Conservation (phyloP, 2,329 filamentous ascomycete species). For the Diaporthe ampelina region DNA sequence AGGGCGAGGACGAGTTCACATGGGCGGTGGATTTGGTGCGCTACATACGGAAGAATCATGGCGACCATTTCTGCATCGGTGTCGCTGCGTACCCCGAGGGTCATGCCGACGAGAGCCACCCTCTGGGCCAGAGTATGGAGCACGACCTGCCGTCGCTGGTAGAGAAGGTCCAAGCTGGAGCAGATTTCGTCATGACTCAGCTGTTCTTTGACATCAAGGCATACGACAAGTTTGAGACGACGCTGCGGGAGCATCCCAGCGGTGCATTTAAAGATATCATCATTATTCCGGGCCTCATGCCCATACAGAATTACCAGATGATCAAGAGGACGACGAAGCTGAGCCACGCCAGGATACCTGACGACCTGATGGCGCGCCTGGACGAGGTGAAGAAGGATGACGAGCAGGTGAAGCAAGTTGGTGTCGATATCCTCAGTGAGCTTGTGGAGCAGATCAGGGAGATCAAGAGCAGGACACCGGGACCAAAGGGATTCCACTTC, state of each 20-base stretch:
- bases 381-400: conserved; percentile 83
- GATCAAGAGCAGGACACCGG: conserved; percentile 68
- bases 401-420: conserved; percentile 83
- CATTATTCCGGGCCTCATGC: conserved; percentile 96
- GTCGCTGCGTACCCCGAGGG: conserved; percentile 97
- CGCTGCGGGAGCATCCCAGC: conserved; percentile 83
- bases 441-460: conserved; percentile 83
- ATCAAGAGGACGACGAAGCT: conserved; percentile 94
- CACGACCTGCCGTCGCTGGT: conserved; percentile 90
- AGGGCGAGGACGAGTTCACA: conserved; percentile 84
- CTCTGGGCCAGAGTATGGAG: conserved; percentile 76
- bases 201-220: conserved; percentile 93
- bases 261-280: conserved; percentile 88
- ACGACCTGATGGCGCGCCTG: conserved; percentile 76
- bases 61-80: conserved; percentile 96
- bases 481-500: conserved; percentile 90
- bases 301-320: conserved; percentile 97
- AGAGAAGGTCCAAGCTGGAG: conserved; percentile 91
- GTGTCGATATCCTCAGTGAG: conserved; percentile 86
- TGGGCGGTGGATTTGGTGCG: conserved; percentile 91
- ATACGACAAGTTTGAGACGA: conserved; percentile 84
- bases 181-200: conserved; percentile 99
- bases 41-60: conserved; percentile 88
- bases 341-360: conserved; percentile 87
- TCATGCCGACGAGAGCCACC: conserved; percentile 91